Base-by-base conservation (phyloP, 257 asterid species). In the Striga asiatica region DNA sequence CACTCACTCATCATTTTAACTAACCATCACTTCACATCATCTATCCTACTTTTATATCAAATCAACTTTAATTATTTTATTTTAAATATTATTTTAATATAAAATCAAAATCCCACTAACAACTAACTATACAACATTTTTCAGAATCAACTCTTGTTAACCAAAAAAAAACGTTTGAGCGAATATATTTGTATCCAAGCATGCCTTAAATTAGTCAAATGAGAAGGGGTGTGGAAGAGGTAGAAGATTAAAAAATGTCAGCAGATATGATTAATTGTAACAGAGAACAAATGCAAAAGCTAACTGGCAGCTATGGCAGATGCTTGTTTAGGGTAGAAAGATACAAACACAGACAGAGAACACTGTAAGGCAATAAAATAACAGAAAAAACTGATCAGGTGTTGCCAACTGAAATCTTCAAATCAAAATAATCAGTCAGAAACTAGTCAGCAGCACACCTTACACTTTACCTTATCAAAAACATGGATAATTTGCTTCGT, bases 401-500 rank as follows among this genome's bases (percentile, higher is more conserved):
- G 3, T 53, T 58, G 56, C 54, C 29, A 43, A 50, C 50, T 53
- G 34, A 48, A 54, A 43, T 14, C 4, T 51, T 62, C 37, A 21
- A 31, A 25, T 21, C 14, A 35, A 54, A 43, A 20, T 39, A n/a
- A 38, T 43, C 21, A 51, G 46, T 46, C 37, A 49, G 49, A 60
- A 28, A 22, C 21, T 60, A 29, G 14, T 14, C 23, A n/a, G 19
- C 24, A 49, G 37, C 17, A 51, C 18, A 59, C 56, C 61, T 43
- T 35, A 25, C 45, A 34, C 21, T 62, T 68, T 81, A 87, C 98
- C 96, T 91, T 84, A 73, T 91, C 98, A 75, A 87, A 87, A 54
- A 71, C 87, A 42, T 95, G 96, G 67, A 87, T 38, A 27, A 91
- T 84, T 69, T 91, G 92, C 77, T 84, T 81, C 53, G 62, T 80